Conservation (phyloP, 2,329 filamentous ascomycete species). For the Colletotrichum paranaense region DNA sequence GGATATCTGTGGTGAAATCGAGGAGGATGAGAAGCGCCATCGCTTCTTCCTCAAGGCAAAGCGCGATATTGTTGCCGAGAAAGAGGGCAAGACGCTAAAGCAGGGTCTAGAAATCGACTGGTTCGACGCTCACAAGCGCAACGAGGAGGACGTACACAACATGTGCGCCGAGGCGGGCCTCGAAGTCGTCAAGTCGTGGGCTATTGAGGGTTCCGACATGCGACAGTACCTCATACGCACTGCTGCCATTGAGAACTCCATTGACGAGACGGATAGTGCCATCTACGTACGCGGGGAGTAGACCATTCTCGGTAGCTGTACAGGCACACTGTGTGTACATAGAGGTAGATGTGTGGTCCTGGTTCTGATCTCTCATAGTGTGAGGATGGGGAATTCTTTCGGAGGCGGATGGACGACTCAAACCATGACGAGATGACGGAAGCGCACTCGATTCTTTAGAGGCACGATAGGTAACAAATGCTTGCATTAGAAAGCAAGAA, state of each 20-base stretch:
- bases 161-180: conserved; percentile 54
- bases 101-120: conserved; percentile 52
- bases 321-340: not conserved
- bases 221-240: conserved; percentile 48
- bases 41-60: conserved; percentile 53
- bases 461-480: not conserved
- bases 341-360: not conserved
- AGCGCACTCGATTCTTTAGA: not conserved
- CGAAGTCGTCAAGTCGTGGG: conserved; percentile 49
- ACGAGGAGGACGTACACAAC: conserved; percentile 47
- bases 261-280: conserved; percentile 51
- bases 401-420: not conserved
- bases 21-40: conserved; percentile 49
- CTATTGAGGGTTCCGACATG: conserved; percentile 51
- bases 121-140: conserved; percentile 57
- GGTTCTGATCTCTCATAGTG: not conserved
- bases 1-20: conserved; percentile 50
- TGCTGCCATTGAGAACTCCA: conserved; percentile 40
- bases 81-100: conserved; percentile 41
- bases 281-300: conserved; percentile 28
- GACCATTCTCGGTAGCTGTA: not conserved
- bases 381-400: not conserved
- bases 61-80: conserved; percentile 43
- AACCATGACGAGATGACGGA: not conserved
- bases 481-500: no score